Percentiles rank a stretch among this genome's conserved stretches.
These are phyloP conservation scores for Durio zibethinus DNA, from an alignment of 345 rosid genomes.

Conservation along the genomic window DNA sequence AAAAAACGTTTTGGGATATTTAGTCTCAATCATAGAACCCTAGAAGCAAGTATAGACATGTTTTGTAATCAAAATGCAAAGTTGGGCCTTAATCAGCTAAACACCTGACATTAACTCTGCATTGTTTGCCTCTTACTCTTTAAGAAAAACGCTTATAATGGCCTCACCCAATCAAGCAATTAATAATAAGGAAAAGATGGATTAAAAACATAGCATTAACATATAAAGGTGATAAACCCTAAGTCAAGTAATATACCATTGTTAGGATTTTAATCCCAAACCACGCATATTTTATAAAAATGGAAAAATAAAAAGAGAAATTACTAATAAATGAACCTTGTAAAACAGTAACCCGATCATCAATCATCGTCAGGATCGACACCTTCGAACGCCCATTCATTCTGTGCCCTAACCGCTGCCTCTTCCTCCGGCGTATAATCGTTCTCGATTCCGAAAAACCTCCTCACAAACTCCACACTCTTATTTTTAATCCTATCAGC, in stretches of 20 bases:
- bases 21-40: no score
- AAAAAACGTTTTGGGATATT: no score
- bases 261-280: not conserved
- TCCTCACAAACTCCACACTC: constrained; percentile 41
- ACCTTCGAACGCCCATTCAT: constrained; percentile 34
- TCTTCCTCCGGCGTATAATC: constrained; percentile 44
- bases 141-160: no score
- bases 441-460: constrained; percentile 35
- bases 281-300: no score
- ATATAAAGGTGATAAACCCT: not conserved
- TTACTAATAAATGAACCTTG: not conserved
- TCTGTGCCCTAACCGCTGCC: constrained; percentile 14
- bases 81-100: not conserved
- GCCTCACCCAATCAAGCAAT: not conserved
- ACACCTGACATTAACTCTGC: not conserved
- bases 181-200: no score
- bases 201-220: not conserved
- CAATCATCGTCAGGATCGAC: constrained; percentile 23
- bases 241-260: not conserved
- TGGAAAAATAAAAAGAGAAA: not conserved
- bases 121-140: not conserved
- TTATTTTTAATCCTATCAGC: constrained; percentile 37
- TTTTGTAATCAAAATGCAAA: no score
- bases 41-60: no score
- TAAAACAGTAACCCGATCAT: not conserved